These are phyloP conservation scores for Heteromeles arbutifolia DNA, from an alignment of 306 rosid species.

Conservation along the genomic window DNA sequence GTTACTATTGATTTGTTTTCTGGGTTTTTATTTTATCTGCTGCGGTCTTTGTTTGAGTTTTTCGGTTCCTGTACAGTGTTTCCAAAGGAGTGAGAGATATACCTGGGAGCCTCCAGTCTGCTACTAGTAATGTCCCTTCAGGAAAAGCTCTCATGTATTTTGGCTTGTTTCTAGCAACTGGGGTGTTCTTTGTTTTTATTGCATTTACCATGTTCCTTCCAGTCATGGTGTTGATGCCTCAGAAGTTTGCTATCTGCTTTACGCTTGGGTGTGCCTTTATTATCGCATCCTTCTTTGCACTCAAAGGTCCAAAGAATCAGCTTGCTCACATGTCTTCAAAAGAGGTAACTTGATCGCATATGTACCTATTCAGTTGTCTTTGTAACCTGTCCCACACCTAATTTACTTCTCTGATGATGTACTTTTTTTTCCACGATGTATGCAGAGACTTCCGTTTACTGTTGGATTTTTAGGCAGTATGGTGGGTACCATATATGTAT, in stretches of 20 bases:
- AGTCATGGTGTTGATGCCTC: conserved; percentile 85
- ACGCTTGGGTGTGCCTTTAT: conserved; percentile 87
- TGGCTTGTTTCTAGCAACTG: conserved; percentile 68
- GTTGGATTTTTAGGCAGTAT: conserved; percentile 72
- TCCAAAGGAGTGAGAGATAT: conserved; percentile 93
- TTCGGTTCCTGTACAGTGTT: conserved; percentile 44
- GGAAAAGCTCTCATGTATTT: conserved; percentile 90
- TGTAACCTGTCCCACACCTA: background rate
- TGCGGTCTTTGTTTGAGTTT: conserved; percentile 2
- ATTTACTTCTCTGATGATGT: background rate
- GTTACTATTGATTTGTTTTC: background rate
- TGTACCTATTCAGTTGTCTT: conserved; percentile 8
- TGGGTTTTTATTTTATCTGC: background rate
- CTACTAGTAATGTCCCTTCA: conserved; percentile 76
- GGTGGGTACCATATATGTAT: conserved; percentile 84
- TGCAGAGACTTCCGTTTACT: conserved; percentile 91
- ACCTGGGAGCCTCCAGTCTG: conserved; percentile 76
- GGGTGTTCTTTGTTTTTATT: conserved; percentile 82
- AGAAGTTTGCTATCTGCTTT: conserved; percentile 88
- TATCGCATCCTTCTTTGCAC: conserved; percentile 77
- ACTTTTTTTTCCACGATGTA: conserved; percentile 12
- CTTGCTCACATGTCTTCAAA: conserved; percentile 68
- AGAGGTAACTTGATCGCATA: conserved; percentile 48
- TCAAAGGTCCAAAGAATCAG: conserved; percentile 81
- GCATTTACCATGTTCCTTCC: conserved; percentile 93